Percentiles rank a stretch among this genome's conserved stretches.
phyloP scores from a whole-genome alignment of 495 filamentous ascomycete species.

The Cenococcum geophilum region DNA sequence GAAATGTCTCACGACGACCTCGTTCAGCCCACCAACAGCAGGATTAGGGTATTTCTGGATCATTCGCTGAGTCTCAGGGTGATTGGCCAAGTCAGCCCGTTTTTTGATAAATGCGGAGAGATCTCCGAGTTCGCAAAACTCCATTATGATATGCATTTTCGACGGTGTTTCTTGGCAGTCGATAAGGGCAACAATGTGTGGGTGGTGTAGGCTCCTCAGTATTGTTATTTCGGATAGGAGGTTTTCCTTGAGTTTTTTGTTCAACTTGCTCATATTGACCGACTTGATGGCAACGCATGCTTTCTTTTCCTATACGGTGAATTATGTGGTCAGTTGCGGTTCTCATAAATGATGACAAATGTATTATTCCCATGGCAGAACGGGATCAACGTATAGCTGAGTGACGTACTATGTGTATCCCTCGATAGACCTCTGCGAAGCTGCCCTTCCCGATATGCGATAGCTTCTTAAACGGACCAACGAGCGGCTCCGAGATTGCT shows the following conservation, averaged over 20 bases:
- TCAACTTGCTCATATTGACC: conserved; percentile 80
- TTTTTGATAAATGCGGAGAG: conserved; percentile 92
- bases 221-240: conserved; percentile 92
- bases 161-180: conserved; percentile 79
- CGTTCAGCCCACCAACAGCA: conserved; percentile 73
- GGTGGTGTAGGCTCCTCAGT: conserved; percentile 83
- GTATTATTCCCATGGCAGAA: not conserved
- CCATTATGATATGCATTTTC: conserved; percentile 96
- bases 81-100: conserved; percentile 65
- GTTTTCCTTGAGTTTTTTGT: conserved; percentile 93
- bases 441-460: conserved; percentile 90
- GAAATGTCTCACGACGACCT: conserved; percentile 92
- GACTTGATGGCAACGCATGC: conserved; percentile 89
- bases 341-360: conserved; percentile 1
- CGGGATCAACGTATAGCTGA: not conserved
- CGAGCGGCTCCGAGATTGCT: conserved; percentile 49
- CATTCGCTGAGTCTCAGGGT: conserved; percentile 75
- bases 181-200: conserved; percentile 93
- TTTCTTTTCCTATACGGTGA: conserved; percentile 44
- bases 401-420: conserved; percentile 69
- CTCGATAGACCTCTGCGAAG: conserved; percentile 90
- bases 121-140: conserved; percentile 93
- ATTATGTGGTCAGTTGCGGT: conserved; percentile 23
- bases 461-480: conserved; percentile 71
- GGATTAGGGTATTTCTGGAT: conserved; percentile 85